These are phyloP conservation scores for Scutellaria baicalensis DNA, from an alignment of 257 asterid species.

Conservation along the genomic window DNA sequence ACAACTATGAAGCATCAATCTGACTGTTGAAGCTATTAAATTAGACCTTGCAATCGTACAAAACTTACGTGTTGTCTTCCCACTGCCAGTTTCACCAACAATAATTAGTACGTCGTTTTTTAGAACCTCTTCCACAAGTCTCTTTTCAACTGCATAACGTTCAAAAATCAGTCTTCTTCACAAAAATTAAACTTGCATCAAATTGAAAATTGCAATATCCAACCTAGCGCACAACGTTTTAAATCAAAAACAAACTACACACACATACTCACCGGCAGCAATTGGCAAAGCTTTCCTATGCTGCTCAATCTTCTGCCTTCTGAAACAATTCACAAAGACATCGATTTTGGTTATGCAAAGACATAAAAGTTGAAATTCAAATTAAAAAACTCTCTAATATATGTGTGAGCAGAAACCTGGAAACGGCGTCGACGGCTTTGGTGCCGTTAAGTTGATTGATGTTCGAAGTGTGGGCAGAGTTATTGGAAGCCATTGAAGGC, in stretches of 20 bases:
- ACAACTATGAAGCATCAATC: background rate
- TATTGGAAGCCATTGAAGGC: slow-evolving; percentile 64
- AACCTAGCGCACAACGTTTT: background rate
- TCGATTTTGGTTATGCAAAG: background rate
- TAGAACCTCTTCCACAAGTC: slow-evolving; percentile 77
- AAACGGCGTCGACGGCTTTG: slow-evolving; percentile 22
- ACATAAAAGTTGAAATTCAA: background rate
- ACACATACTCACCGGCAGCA: slow-evolving; percentile 51
- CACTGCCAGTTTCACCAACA: slow-evolving; percentile 99
- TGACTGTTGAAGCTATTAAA: background rate
- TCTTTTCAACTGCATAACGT: slow-evolving; percentile 52
- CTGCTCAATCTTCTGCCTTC: slow-evolving; percentile 57
- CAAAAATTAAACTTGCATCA: background rate
- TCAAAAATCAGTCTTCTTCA: background rate
- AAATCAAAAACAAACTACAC: background rate
- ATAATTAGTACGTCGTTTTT: slow-evolving; percentile 70
- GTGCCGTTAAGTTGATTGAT: slow-evolving; percentile 29
- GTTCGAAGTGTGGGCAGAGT: slow-evolving; percentile 15
- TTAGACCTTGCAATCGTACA: background rate
- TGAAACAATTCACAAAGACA: slow-evolving; percentile 8
- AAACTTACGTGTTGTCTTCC: slow-evolving; percentile 95
- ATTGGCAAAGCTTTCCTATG: slow-evolving; percentile 74
- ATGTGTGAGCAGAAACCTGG: slow-evolving; percentile 29
- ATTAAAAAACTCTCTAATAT: background rate
- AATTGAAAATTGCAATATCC: background rate